Conservation (phyloP, 106 monocot species). For the Apostasia ramifera region DNA sequence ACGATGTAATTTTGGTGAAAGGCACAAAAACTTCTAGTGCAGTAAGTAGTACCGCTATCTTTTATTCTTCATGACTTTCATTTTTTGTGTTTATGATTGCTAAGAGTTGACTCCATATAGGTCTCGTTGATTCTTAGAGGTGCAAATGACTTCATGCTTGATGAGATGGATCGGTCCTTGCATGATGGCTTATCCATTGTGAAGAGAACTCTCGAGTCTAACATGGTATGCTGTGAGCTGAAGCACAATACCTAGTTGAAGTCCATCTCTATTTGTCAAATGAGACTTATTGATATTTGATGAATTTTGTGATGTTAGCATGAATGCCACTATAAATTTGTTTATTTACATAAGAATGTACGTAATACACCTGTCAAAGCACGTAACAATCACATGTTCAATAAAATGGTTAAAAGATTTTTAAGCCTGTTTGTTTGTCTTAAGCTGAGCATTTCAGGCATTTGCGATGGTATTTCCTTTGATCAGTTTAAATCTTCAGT, state of each 20-base stretch:
- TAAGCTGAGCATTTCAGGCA: no score
- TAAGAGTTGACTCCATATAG: slow-evolving; percentile 21
- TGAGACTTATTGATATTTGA: background rate
- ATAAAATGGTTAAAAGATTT: no score
- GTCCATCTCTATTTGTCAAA: background rate
- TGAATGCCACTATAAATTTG: no score
- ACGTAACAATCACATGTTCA: no score
- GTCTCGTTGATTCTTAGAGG: slow-evolving; percentile 94
- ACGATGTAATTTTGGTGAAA: slow-evolving; percentile 92
- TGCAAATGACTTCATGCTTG: slow-evolving; percentile 96
- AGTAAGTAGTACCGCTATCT: slow-evolving; percentile 37
- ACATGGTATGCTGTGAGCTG: slow-evolving; percentile 37
- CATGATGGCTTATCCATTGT: slow-evolving; percentile 96
- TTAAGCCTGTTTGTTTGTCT: no score
- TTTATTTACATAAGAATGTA: no score
- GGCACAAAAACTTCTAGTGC: slow-evolving; percentile 92
- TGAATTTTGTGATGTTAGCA: no score
- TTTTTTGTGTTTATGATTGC: slow-evolving; percentile 1
- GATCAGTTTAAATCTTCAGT: no score
- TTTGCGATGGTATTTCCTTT: no score
- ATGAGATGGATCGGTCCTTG: slow-evolving; percentile 95
- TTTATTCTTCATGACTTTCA: background rate
- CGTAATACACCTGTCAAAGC: no score
- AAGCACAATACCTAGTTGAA: background rate
- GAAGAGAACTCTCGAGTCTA: slow-evolving; percentile 93